Conservation (phyloP, 257 asterid genomes). For the Jaltomata sinuosa region DNA sequence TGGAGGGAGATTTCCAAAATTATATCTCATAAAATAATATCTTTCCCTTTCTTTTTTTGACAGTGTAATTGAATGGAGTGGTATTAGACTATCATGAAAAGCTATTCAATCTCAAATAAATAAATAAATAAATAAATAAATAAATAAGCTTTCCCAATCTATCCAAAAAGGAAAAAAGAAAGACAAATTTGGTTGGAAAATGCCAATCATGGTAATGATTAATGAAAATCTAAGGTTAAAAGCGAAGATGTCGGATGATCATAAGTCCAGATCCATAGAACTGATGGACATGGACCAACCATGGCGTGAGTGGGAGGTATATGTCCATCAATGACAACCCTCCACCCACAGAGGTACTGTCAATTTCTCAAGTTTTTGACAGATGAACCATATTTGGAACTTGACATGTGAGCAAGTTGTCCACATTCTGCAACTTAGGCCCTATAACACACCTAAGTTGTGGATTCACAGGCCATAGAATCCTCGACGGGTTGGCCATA, state of each 20-base stretch:
- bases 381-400: constrained; percentile 5
- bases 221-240: neutral
- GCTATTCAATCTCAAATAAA: neutral
- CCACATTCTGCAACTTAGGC: neutral
- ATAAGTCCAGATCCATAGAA: neutral
- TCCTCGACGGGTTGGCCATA: constrained; percentile 1
- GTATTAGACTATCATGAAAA: neutral
- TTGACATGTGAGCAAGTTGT: constrained; percentile 7
- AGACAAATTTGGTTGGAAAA: neutral
- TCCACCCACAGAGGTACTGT: constrained; percentile 5
- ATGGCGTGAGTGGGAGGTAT: neutral
- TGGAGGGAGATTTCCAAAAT: neutral
- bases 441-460: neutral
- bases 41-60: too few relatives aligned
- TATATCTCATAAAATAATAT: too few relatives aligned
- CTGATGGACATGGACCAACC: neutral
- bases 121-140: neutral
- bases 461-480: neutral
- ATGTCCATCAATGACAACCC: constrained; percentile 1
- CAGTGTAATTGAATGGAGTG: neutral
- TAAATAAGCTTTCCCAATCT: neutral
- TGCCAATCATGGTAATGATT: neutral
- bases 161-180: neutral
- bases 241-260: neutral
- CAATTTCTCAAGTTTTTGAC: neutral